Evolutionary conservation across 1,139 yeast genomes (phyloP), one percentile per base, ranked within the genome.

Genomic region (Nakaseomyces kungkrabaensis): DNA sequence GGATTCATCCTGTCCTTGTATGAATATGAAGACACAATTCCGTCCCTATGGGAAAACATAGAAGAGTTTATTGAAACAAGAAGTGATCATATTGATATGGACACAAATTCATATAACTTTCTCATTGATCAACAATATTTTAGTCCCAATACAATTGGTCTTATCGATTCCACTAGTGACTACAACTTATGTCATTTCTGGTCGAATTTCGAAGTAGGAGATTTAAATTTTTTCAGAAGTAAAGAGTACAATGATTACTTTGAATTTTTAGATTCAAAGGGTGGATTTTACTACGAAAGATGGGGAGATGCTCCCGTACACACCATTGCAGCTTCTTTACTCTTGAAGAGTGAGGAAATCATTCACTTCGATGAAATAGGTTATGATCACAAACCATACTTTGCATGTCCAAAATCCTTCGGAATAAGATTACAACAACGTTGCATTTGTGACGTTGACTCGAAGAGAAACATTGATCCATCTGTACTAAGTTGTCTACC

Each of bases 281-380:
- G 95, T 1, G 97, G 96, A 0, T 89, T 89, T 61, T 85, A 85
- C 65, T 87, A 88, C 62, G 94, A 85, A 67, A 72, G 98, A 56
- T 92, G 97, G 98, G 98, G 98, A 4, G 98, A 92, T 69, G 97
- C 97, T 0, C 97, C 98, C 0, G 95, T 92, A 5, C 97, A 92
- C 66, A 75, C 96, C 0, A 76, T 90, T 36, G 97, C 81, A 0
- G 77, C 83, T 4, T 69, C 82, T 1, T 66, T 90, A 37, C 68
- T 92, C 48, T 72, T 88, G 50, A 87, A 85, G 60, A 78, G 74
- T 53, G 67, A 78, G 43, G 80, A 83, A 59, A 76, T 92, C 48
- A 90, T 86, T 60, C 95, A 89, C 67, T 90, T 92, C 66, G 95
- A 89, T 56, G 96, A 89, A 61, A 76, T 92, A 31, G 97, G 97